Evolutionary conservation across 768 basidiomycete species (phyloP).

Genomic region (Tulasnella sp.): DNA sequence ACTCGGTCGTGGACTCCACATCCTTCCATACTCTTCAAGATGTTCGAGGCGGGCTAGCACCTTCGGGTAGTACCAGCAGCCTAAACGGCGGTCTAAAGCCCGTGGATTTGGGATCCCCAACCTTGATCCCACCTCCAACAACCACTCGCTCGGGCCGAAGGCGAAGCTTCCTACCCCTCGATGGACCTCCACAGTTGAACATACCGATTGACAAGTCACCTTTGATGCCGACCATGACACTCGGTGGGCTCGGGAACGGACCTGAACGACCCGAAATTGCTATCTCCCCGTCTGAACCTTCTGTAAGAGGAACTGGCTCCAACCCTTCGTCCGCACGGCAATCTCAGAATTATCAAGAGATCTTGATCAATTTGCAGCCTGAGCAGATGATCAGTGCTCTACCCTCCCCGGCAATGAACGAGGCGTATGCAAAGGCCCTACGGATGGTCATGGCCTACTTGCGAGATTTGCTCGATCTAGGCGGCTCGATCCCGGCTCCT

Average conservation of each 20-base stretch:
- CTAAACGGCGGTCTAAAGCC: not conserved
- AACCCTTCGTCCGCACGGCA: constrained; percentile 12
- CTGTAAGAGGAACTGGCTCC: not conserved
- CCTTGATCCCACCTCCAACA: not conserved
- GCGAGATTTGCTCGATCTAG: constrained; percentile 89
- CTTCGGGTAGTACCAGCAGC: not conserved
- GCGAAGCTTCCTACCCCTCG: constrained; percentile 83
- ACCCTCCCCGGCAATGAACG: constrained; percentile 34
- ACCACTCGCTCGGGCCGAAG: constrained; percentile 52
- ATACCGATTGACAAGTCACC: constrained; percentile 56
- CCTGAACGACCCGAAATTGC: not conserved
- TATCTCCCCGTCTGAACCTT: not conserved
- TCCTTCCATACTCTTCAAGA: not conserved
- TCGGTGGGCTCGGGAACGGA: not conserved
- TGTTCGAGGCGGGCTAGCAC: not conserved
- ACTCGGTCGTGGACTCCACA: not conserved
- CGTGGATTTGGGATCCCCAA: not conserved
- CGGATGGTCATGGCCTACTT: constrained; percentile 93
- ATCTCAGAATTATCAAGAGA: constrained; percentile 13
- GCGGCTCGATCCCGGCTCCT: constrained; percentile 36
- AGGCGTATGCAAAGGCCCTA: constrained; percentile 61
- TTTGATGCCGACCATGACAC: constrained; percentile 40
- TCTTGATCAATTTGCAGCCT: not conserved
- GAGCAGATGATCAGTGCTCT: not conserved
- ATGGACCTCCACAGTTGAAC: constrained; percentile 51